Conservation (phyloP, 805 yeast genomes). For the Candida hungchunana region DNA sequence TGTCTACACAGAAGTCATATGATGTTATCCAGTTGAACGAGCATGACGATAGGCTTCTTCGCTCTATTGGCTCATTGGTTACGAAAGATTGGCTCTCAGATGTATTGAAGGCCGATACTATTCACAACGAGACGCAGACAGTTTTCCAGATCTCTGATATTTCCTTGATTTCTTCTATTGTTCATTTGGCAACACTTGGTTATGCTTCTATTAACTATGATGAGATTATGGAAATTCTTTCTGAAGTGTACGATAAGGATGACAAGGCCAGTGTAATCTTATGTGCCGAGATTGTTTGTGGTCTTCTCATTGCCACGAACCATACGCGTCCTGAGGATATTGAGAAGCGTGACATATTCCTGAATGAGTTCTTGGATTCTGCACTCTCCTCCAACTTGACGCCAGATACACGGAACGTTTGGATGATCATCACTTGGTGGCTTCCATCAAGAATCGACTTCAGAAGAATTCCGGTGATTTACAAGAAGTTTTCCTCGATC, state of each 20-base stretch:
- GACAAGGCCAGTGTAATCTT: slow-evolving; percentile 78
- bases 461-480: slow-evolving; percentile 56
- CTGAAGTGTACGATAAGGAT: slow-evolving; percentile 49
- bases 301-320: slow-evolving; percentile 49
- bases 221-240: slow-evolving; percentile 50
- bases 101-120: slow-evolving; percentile 47
- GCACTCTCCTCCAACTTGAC: slow-evolving; percentile 57
- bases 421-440: slow-evolving; percentile 79
- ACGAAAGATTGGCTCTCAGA: slow-evolving; percentile 55
- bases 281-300: slow-evolving; percentile 64
- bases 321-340: slow-evolving; percentile 34
- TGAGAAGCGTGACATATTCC: slow-evolving; percentile 40
- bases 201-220: slow-evolving; percentile 39
- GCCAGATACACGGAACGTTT: slow-evolving; percentile 68
- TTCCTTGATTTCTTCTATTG: slow-evolving; percentile 46
- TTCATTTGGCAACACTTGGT: slow-evolving; percentile 44
- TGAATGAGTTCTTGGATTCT: slow-evolving; percentile 39
- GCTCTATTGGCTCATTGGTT: slow-evolving; percentile 40
- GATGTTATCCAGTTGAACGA: slow-evolving; percentile 30
- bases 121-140: slow-evolving; percentile 66
- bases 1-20: slow-evolving; percentile 30
- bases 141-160: slow-evolving; percentile 66
- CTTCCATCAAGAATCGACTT: slow-evolving; percentile 59
- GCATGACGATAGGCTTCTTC: slow-evolving; percentile 40
- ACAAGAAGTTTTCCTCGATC: slow-evolving; percentile 36